A percentile compares a stretch with the other conserved stretches of the same genome.
These are phyloP conservation scores for Sporothrix sp. DNA, from an alignment of 2,329 filamentous ascomycete genomes.

Conservation along the genomic window DNA sequence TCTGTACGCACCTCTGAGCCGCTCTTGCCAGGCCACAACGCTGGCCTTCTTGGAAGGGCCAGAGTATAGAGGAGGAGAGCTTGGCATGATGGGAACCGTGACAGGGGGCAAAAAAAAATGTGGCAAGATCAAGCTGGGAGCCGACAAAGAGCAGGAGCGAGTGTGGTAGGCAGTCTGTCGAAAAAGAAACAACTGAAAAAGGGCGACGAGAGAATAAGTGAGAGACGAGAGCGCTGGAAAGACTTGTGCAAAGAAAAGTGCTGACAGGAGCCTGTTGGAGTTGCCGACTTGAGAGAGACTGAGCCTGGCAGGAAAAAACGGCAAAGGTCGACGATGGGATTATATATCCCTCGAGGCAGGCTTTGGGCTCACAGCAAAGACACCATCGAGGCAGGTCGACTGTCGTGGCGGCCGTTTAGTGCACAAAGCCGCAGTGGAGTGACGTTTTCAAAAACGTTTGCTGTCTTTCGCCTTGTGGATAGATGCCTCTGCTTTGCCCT, in stretches of 20 bases:
- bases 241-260: too few species aligned
- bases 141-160: too few species aligned
- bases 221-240: background rate
- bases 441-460: background rate
- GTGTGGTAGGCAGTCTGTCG: too few species aligned
- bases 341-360: conserved; percentile 12
- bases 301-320: background rate
- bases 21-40: conserved; percentile 25
- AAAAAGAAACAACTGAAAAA: too few species aligned
- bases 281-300: background rate
- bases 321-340: conserved; percentile 7
- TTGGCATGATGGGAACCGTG: conserved; percentile 5
- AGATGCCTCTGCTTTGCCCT: conserved; percentile 4
- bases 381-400: conserved; percentile 3
- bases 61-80: conserved; percentile 13
- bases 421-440: conserved; percentile 9
- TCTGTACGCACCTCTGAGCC: conserved; percentile 26
- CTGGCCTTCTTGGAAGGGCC: conserved; percentile 7
- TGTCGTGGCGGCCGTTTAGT: conserved; percentile 16
- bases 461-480: background rate
- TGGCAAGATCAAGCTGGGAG: too few species aligned
- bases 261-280: background rate
- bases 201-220: too few species aligned
- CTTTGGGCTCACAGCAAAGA: conserved; percentile 13
- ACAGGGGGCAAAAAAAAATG: background rate